Evolutionary conservation across 805 yeast genomes (phyloP).

Genomic region (Blastobotrys terrestris): DNA sequence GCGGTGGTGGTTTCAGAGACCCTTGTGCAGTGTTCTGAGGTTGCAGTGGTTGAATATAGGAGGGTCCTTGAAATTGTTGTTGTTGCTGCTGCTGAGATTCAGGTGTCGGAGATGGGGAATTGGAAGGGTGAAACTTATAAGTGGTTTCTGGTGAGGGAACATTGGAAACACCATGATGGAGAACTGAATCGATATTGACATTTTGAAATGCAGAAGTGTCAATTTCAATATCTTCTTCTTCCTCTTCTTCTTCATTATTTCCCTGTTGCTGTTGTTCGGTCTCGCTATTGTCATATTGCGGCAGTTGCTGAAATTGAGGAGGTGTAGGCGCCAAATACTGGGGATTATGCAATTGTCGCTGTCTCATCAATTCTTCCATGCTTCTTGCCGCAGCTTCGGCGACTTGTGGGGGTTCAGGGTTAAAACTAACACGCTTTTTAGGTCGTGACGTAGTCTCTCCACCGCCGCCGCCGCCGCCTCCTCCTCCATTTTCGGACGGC

Average conservation of each 20-base stretch:
- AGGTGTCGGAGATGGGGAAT: slow-evolving; percentile 18
- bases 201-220: slow-evolving; percentile 70
- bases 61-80: slow-evolving; percentile 15
- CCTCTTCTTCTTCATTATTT: slow-evolving; percentile 41
- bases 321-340: slow-evolving; percentile 11
- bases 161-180: slow-evolving; percentile 51
- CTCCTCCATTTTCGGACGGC: slow-evolving; percentile 36
- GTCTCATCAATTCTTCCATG: slow-evolving; percentile 33
- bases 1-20: slow-evolving; percentile 2
- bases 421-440: slow-evolving; percentile 32
- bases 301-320: slow-evolving; percentile 7
- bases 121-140: slow-evolving; percentile 4
- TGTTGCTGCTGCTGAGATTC: slow-evolving; percentile 21
- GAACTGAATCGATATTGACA: slow-evolving; percentile 72
- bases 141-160: slow-evolving; percentile 38
- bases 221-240: slow-evolving; percentile 66
- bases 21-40: background rate
- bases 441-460: slow-evolving; percentile 12
- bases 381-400: slow-evolving; percentile 36
- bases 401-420: slow-evolving; percentile 33
- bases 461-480: slow-evolving; percentile 1
- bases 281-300: background rate
- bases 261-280: background rate
- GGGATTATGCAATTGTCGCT: slow-evolving; percentile 14
- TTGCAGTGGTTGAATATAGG: background rate